These are phyloP conservation scores for Penicillium sp. DNA, from an alignment of 2,329 filamentous ascomycete species.

Conservation along the genomic window DNA sequence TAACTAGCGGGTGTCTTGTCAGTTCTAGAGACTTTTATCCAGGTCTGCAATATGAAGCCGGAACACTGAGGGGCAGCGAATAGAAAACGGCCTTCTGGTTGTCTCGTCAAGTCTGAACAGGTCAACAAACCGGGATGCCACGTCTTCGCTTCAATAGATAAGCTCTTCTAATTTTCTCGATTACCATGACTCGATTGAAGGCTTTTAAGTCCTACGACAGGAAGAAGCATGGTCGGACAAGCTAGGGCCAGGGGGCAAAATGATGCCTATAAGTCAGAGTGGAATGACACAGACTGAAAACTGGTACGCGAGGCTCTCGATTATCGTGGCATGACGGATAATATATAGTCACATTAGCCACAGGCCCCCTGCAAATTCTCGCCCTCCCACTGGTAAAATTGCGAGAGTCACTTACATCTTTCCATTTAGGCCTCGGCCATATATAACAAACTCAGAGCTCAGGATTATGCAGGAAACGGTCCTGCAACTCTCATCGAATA, in stretches of 20 bases:
- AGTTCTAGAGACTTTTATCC: conserved; percentile 1
- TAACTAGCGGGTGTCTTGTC: neutral
- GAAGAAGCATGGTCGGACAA: neutral
- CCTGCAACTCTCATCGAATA: too few relatives aligned
- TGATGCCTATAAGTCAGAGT: neutral
- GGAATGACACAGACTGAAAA: conserved; percentile 1
- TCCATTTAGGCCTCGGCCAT: too few relatives aligned
- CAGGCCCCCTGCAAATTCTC: neutral
- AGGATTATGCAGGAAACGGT: too few relatives aligned
- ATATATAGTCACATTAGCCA: neutral
- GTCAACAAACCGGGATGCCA: neutral
- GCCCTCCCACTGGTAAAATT: neutral
- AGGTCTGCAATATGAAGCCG: neutral
- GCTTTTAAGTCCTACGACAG: neutral
- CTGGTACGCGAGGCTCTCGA: neutral
- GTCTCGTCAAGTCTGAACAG: conserved; percentile 13
- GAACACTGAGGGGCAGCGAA: neutral
- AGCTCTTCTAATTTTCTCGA: conserved; percentile 1
- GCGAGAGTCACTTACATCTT: neutral
- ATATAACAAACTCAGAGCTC: too few relatives aligned
- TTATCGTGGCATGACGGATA: neutral
- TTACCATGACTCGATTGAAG: conserved; percentile 1
- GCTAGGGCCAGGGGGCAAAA: neutral
- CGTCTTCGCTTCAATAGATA: conserved; percentile 2
- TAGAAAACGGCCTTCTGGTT: conserved; percentile 14